These are phyloP conservation scores for Trypanosoma conorhini DNA, from an alignment of 208 protist species.

Conservation along the genomic window DNA sequence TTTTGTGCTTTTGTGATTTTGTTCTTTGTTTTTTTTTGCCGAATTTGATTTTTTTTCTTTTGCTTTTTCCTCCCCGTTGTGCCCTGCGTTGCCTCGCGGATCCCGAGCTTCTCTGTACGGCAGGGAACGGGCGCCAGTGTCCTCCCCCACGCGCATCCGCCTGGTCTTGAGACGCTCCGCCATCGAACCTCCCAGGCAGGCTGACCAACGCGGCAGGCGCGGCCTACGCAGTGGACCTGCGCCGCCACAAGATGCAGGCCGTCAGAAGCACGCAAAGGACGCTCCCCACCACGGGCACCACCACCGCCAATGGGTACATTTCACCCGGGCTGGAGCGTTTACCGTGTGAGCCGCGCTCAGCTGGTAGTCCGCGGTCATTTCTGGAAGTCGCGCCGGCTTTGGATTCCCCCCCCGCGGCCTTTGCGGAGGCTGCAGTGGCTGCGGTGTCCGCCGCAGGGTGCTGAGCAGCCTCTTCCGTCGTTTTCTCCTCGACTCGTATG, in stretches of 20 bases:
- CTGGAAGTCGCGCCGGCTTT: not conserved
- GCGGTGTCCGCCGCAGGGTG: not conserved
- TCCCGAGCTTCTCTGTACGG: not conserved
- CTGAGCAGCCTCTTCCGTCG: not conserved
- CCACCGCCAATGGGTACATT: conserved; percentile 6
- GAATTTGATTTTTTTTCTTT: conserved; percentile 12
- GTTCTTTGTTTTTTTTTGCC: conserved; percentile 13
- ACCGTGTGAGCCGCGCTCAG: not conserved
- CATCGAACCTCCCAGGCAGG: not conserved
- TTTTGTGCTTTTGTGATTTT: too few species aligned
- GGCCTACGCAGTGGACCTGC: conserved; percentile 5
- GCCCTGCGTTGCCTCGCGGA: not conserved
- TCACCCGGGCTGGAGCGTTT: not conserved
- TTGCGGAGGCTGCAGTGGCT: not conserved
- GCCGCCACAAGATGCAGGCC: conserved; percentile 13
- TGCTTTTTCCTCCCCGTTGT: not conserved
- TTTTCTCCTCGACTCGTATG: conserved; percentile 34
- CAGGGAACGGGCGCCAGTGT: not conserved
- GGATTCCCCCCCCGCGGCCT: not conserved
- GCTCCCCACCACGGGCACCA: conserved; percentile 17
- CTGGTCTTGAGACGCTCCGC: not conserved
- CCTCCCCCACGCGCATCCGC: not conserved
- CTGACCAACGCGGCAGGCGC: not conserved
- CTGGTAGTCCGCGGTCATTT: conserved; percentile 11
- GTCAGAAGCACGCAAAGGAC: conserved; percentile 17